phyloP scores from a whole-genome alignment of 208 protist species.

The Phytomonas sp. region DNA sequence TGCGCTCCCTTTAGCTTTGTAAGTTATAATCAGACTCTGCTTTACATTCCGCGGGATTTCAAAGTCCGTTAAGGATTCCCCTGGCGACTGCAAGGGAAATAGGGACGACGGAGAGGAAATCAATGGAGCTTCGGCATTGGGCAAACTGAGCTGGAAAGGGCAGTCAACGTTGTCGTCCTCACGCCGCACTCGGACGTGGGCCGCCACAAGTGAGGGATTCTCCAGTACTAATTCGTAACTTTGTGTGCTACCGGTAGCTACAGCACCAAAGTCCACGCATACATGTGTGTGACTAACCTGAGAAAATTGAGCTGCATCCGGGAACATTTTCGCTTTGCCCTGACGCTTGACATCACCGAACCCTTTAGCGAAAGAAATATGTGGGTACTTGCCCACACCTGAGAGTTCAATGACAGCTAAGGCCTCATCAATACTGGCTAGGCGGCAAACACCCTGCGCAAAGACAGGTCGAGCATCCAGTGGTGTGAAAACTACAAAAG shows the following conservation, averaged over 20 bases:
- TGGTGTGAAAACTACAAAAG: conserved; percentile 57
- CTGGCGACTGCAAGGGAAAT: neutral
- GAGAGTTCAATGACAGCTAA: conserved; percentile 61
- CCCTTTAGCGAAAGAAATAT: conserved; percentile 28
- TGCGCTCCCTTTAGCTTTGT: neutral
- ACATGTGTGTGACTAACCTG: conserved; percentile 4
- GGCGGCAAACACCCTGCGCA: conserved; percentile 69
- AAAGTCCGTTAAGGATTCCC: neutral
- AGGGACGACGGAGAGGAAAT: neutral
- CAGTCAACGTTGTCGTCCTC: conserved; percentile 24
- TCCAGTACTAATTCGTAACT: conserved; percentile 39
- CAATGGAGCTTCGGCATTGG: neutral
- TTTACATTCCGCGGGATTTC: neutral
- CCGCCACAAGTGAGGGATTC: conserved; percentile 77
- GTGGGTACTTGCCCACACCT: conserved; percentile 90
- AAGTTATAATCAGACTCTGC: neutral
- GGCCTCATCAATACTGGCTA: conserved; percentile 36
- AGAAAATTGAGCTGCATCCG: neutral
- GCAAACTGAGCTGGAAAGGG: conserved; percentile 33
- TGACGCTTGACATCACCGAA: conserved; percentile 10
- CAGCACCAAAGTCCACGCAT: conserved; percentile 34
- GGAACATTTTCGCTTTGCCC: conserved; percentile 2
- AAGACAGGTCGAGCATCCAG: conserved; percentile 69
- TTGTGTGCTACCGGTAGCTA: conserved; percentile 20
- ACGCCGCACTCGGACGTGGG: conserved; percentile 30